Conservation (phyloP, 495 filamentous ascomycete genomes). For the Thermothielavioides terrestris region DNA sequence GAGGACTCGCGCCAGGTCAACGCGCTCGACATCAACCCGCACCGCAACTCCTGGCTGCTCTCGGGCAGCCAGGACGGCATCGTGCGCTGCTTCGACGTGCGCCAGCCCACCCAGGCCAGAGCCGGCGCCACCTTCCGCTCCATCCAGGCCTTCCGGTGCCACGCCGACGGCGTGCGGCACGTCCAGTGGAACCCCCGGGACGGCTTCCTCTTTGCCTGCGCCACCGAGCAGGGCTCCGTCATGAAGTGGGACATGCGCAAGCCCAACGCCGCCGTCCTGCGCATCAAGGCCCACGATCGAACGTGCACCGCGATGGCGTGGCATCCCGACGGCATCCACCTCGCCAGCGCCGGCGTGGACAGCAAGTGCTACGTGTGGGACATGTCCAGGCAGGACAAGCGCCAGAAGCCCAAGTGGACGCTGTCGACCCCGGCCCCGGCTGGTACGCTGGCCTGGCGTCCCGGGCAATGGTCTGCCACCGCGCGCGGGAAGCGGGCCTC, state of each 20-base stretch:
- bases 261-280: constrained; percentile 42
- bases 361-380: constrained; percentile 88
- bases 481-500: constrained; percentile 53
- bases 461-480: constrained; percentile 63
- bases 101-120: constrained; percentile 29
- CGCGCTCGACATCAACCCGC: constrained; percentile 81
- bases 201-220: constrained; percentile 77
- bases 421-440: constrained; percentile 55
- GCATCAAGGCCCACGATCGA: constrained; percentile 73
- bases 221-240: constrained; percentile 75
- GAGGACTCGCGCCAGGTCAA: constrained; percentile 92
- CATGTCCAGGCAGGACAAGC: constrained; percentile 65
- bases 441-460: constrained; percentile 75
- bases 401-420: constrained; percentile 65
- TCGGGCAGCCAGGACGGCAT: constrained; percentile 90
- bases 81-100: constrained; percentile 56
- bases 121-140: constrained; percentile 37
- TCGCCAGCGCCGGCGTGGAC: constrained; percentile 77
- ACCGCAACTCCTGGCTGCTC: constrained; percentile 63
- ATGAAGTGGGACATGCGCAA: constrained; percentile 49
- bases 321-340: constrained; percentile 90
- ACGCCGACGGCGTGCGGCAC: constrained; percentile 74
- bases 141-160: constrained; percentile 39
- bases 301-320: constrained; percentile 79
- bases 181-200: constrained; percentile 84